Evolutionary conservation across 768 basidiomycete genomes (phyloP).

Genomic region (Hydnomerulius pinastri): DNA sequence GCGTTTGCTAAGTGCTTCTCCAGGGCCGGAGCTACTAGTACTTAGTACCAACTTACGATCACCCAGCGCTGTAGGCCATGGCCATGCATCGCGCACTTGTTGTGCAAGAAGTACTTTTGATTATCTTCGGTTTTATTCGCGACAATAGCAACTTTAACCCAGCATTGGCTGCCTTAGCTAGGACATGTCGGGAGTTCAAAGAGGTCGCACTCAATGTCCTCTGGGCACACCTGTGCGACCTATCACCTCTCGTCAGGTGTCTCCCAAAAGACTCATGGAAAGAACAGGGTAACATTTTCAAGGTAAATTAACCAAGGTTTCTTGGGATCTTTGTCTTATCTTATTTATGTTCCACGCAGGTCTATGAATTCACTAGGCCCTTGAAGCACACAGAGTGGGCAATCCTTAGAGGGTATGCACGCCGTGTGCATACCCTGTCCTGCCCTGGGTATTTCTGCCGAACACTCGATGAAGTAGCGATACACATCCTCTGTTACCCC

Average conservation of each 20-base stretch:
- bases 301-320: not conserved
- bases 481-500: not conserved
- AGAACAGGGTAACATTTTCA: not conserved
- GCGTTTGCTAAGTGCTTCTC: no score
- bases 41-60: not conserved
- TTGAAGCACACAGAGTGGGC: not conserved
- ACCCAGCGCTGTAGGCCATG: no score
- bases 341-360: no score
- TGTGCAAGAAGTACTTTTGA: no score
- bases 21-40: no score
- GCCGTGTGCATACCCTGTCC: not conserved
- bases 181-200: slow-evolving; percentile 1
- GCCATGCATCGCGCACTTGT: not conserved
- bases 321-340: not conserved
- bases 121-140: no score
- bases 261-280: not conserved
- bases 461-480: not conserved
- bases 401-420: not conserved
- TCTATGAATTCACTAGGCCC: not conserved
- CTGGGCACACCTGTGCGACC: not conserved
- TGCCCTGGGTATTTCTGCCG: rapidly evolving
- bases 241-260: not conserved
- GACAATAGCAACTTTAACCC: no score
- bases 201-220: slow-evolving; percentile 5
- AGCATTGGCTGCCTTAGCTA: slow-evolving; percentile 4